A percentile compares a stretch with the other conserved stretches of the same genome.
These are phyloP conservation scores for Calvatia gigantea DNA, from an alignment of 768 basidiomycete species.

Conservation along the genomic window DNA sequence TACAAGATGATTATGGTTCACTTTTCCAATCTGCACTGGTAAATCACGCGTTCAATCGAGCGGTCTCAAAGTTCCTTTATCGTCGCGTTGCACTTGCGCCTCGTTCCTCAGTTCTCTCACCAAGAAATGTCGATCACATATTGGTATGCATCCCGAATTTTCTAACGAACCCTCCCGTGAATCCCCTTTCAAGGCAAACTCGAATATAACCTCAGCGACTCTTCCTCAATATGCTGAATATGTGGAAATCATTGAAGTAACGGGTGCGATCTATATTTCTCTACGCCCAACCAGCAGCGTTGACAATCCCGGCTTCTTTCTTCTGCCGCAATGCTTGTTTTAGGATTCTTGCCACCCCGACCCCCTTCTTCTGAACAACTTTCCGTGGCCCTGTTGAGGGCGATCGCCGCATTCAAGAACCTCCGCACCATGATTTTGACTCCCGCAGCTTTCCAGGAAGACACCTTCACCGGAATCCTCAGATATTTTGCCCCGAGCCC, in stretches of 20 bases:
- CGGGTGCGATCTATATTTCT: slow-evolving; percentile 38
- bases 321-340: background rate
- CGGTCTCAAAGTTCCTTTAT: slow-evolving; percentile 45
- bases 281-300: background rate
- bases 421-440: slow-evolving; percentile 26
- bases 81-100: slow-evolving; percentile 39
- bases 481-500: slow-evolving; percentile 14
- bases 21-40: slow-evolving; percentile 43
- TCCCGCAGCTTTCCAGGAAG: slow-evolving; percentile 24
- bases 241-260: slow-evolving; percentile 41
- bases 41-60: slow-evolving; percentile 40
- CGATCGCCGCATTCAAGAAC: slow-evolving; percentile 25
- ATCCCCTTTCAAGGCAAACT: slow-evolving; percentile 23
- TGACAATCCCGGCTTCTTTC: background rate
- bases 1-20: slow-evolving; percentile 29
- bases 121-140: slow-evolving; percentile 23
- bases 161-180: slow-evolving; percentile 4
- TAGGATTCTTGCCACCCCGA: slow-evolving; percentile 14
- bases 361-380: slow-evolving; percentile 20
- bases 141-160: background rate
- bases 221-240: slow-evolving; percentile 34
- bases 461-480: slow-evolving; percentile 26
- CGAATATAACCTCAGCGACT: slow-evolving; percentile 37
- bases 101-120: slow-evolving; percentile 27
- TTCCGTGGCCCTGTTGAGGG: slow-evolving; percentile 19